Evolutionary conservation across 192 early-diverging fungal genomes (phyloP), one percentile per base, ranked within the genome.

Genomic region (Oehlia diaphana): DNA sequence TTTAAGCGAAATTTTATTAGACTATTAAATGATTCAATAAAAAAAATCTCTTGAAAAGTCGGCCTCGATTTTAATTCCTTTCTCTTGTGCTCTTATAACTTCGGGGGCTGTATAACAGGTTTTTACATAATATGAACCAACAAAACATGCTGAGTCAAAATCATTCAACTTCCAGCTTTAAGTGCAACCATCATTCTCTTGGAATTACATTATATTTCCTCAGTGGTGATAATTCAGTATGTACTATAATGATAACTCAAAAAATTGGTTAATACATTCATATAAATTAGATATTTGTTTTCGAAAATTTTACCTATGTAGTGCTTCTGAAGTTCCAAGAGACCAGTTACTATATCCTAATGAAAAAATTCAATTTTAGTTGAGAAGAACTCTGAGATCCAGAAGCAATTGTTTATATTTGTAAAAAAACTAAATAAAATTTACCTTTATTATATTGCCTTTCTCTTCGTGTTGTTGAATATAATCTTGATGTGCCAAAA

Each of bases 121-220:
- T 9, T 47, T 49, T 39, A 9, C n/a, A 23, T 39, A 13, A 72
- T 23, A 21, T 4, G 35, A 37, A 37, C 33, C 69, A 16, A 13
- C 70, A 16, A 42, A 39, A 72, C 70, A 72, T 7, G 37, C 70
- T 23, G 70, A 7, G 21, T 72, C 70, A 72, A 72, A 72, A 72
- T 42, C 70, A 16, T 49, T 37, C 39, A 72, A 47, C n/a, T 72
- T 72, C 70, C 70, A 72, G 0, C 21, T 49, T 72, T 49, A 42
- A 0, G 44, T 47, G 10, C 12, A 47, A 21, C 53, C 53, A 21
- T 58, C 19, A 14, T 58, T 58, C 19, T 72, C 44, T 23, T 72
- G n/a, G 49, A 72, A 72, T 10, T 47, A 72, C 70, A 72, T 72
- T 42, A 72, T 72, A n/a, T 72, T 49, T 72, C n/a, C n/a, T n/a